These are phyloP conservation scores for Corylus avellana DNA, from an alignment of 306 rosid genomes.

Conservation along the genomic window DNA sequence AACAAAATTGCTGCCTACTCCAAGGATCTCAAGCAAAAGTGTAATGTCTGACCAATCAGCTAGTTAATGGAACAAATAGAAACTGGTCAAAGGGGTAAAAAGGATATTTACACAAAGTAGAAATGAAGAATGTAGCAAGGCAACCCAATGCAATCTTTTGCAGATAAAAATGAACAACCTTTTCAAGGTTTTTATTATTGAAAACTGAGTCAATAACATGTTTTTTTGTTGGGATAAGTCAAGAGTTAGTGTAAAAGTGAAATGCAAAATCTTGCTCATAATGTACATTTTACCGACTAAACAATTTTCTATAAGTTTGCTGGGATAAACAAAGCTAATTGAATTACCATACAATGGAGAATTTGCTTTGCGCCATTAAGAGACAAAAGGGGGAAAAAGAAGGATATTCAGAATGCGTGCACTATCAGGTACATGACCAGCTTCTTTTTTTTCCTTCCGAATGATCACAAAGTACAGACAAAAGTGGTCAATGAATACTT, in stretches of 20 bases:
- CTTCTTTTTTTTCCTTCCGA: not conserved
- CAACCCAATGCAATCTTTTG: not conserved
- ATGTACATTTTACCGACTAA: not conserved
- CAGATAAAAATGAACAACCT: not conserved
- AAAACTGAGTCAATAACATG: not conserved
- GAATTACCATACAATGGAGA: not conserved
- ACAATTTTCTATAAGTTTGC: not conserved
- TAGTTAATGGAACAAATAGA: not conserved
- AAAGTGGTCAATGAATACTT: constrained; percentile 5
- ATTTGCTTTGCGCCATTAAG: not conserved
- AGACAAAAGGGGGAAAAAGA: not conserved
- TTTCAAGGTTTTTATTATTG: not conserved
- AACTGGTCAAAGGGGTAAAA: not conserved
- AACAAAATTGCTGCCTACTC: not conserved
- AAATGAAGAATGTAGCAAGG: not conserved
- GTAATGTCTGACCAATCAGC: not conserved
- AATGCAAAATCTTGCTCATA: not conserved
- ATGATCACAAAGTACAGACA: not conserved
- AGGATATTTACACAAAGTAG: not conserved
- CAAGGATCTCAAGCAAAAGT: not conserved
- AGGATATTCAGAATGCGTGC: not conserved
- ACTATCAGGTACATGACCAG: not conserved
- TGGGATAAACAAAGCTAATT: not conserved
- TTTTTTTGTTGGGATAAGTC: not conserved
- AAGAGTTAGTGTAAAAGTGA: not conserved